Evolutionary conservation across 225 moss, liverwort and hornwort species (phyloP), one percentile per base, ranked within the genome.

Genomic region (Lunularia cruciata): DNA sequence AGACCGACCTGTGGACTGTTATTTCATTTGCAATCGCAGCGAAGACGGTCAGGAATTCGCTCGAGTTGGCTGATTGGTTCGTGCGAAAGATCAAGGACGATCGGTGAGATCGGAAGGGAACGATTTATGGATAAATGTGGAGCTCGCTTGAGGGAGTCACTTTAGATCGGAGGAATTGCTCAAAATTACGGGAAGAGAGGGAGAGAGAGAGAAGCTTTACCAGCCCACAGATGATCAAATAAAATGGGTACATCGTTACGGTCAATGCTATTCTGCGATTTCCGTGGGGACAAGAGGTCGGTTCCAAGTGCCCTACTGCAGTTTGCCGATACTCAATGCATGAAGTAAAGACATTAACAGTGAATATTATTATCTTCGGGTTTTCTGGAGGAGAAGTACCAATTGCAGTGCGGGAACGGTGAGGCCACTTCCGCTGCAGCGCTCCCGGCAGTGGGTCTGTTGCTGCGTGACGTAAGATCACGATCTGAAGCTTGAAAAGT

Each of bases 391-490:
- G 15, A 48, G 48, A 16, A 16, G 20, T 48, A 20, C 48, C n/a
- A n/a, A n/a, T n/a, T 6, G 43, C 11, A 43, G 43, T 43, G 43
- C 43, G 43, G 43, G 43, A 16, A 43, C 43, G 16, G 43, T 43
- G 43, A 20, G 6, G 48, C 6, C n/a, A 18, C 1, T 48, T 48
- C 18, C 18, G 23, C 56, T 26, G 56, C 8, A 27, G 56, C 11
- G 8, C 1, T 56, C 16, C 28, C 56, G 30, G 27, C 26, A 8
- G 56, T 31, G 30, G 20, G 12, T 31, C 33, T 26, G 63, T 40
- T 62, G 61, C 67, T n/a, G 47, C 56, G 70, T 47, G 70, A 65
- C 70, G 54, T 57, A 5, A 43, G 43, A 39, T 65, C 59, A 42
- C 56, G 26, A 16, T 48, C 18, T 20, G 48, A 2, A 20, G 48